A percentile compares a stretch with the other conserved stretches of the same genome.
These are phyloP conservation scores for Fistulinella cinereoalba DNA, from an alignment of 1,284 basidiomycete species.

Conservation along the genomic window DNA sequence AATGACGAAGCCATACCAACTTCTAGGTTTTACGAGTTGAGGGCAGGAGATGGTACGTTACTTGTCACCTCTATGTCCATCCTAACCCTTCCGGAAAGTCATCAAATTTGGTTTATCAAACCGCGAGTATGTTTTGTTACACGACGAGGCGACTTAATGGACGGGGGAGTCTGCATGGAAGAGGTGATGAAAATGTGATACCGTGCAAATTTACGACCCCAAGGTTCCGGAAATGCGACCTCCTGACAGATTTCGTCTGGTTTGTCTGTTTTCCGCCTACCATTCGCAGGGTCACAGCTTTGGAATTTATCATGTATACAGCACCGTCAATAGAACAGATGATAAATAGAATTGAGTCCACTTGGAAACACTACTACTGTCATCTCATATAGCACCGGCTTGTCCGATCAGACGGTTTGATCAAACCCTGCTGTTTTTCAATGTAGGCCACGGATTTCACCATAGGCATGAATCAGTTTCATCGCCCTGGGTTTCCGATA, in stretches of 20 bases:
- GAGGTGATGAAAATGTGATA: neutral
- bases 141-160: constrained; percentile 64
- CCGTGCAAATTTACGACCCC: neutral
- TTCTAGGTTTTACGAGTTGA: constrained; percentile 89
- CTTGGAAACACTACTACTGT: neutral
- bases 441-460: constrained; percentile 2
- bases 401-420: neutral
- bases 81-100: constrained; percentile 47
- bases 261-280: too few species aligned
- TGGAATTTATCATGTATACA: too few species aligned
- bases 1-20: constrained; percentile 85
- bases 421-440: constrained; percentile 2
- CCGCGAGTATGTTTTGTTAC: constrained; percentile 85
- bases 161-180: constrained; percentile 5
- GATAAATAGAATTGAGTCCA: too few species aligned
- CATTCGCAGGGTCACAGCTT: too few species aligned
- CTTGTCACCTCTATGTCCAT: neutral
- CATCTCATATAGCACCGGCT: neutral
- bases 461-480: neutral
- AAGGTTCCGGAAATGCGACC: constrained; percentile 1
- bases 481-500: constrained; percentile 2
- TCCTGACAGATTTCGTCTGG: neutral
- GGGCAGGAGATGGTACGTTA: constrained; percentile 76
- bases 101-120: constrained; percentile 89
- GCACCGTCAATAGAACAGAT: too few species aligned